A percentile compares a stretch with the other conserved stretches of the same genome.
Conservation (phyloP, 2,329 filamentous ascomycete species). For the Corniculantispora saksenae region DNA sequence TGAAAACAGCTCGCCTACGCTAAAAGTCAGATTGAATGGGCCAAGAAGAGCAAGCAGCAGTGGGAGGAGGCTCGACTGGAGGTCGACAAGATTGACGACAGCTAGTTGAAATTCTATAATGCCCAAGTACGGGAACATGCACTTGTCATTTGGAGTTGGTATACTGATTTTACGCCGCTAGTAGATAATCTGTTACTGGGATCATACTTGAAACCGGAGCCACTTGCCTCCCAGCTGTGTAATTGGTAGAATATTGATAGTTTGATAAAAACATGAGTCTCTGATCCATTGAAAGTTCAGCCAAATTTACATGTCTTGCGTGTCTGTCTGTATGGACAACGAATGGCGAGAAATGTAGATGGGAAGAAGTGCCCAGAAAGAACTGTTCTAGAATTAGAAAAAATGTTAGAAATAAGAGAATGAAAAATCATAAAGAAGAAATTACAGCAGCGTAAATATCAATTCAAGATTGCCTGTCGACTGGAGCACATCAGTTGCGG, state of each 20-base stretch:
- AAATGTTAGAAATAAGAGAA: too few species aligned
- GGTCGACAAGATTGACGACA: constrained; percentile 81
- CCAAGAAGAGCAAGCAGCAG: constrained; percentile 81
- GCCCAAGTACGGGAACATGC: neutral
- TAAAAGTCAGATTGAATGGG: constrained; percentile 92
- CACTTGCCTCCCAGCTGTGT: neutral
- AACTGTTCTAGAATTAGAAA: too few species aligned
- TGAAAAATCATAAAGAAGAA: too few species aligned
- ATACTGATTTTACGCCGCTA: neutral
- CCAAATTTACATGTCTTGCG: too few species aligned
- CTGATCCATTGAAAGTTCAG: neutral
- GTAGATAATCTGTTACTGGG: neutral
- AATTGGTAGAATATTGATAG: constrained; percentile 12
- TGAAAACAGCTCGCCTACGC: constrained; percentile 77
- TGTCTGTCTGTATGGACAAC: too few species aligned
- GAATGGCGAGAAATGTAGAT: too few species aligned
- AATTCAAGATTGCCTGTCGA: too few species aligned
- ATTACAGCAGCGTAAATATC: too few species aligned
- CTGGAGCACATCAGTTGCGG: neutral
- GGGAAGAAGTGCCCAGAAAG: neutral
- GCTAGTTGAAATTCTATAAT: constrained; percentile 32
- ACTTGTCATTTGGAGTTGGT: constrained; percentile 16
- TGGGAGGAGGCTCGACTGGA: constrained; percentile 90
- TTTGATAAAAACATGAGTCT: neutral
- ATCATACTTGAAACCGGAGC: constrained; percentile 4